Percentiles rank a stretch among this genome's conserved stretches.
Conservation (phyloP, 1,284 basidiomycete genomes). For the Ceratobasidium sp. region DNA sequence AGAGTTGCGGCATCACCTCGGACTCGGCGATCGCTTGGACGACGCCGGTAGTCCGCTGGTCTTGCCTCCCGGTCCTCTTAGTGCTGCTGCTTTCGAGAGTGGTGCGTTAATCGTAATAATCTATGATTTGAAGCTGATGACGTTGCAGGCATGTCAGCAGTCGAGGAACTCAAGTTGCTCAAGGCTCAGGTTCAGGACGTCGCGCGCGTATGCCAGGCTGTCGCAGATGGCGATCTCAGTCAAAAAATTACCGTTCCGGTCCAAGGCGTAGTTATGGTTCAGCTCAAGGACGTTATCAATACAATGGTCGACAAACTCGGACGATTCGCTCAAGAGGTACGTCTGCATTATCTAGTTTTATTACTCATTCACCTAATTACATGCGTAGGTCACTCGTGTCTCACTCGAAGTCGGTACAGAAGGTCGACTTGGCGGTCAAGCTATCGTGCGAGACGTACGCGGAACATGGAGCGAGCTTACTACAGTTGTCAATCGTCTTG, state of each 20-base stretch:
- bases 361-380: neutral
- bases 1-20: slow-evolving; percentile 50
- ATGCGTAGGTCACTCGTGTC: slow-evolving; percentile 76
- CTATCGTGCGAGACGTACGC: slow-evolving; percentile 91
- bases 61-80: slow-evolving; percentile 69
- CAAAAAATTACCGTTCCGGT: slow-evolving; percentile 98
- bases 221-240: slow-evolving; percentile 92
- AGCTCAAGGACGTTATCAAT: slow-evolving; percentile 98
- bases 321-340: slow-evolving; percentile 78
- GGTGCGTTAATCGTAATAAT: slow-evolving; percentile 50
- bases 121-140: neutral
- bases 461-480: slow-evolving; percentile 95
- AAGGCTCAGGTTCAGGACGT: slow-evolving; percentile 93
- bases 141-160: slow-evolving; percentile 62
- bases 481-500: slow-evolving; percentile 89
- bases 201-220: slow-evolving; percentile 92
- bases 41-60: slow-evolving; percentile 63
- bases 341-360: neutral
- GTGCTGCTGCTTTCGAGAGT: slow-evolving; percentile 71
- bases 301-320: slow-evolving; percentile 90
- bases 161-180: slow-evolving; percentile 83
- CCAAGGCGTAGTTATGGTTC: slow-evolving; percentile 96
- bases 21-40: slow-evolving; percentile 48
- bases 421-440: slow-evolving; percentile 93
- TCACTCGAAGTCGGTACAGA: slow-evolving; percentile 94